A percentile compares a stretch with the other conserved stretches of the same genome.
Evolutionary conservation across 2,329 filamentous ascomycete genomes (phyloP).

Genomic region (Dryadomyces quercivorus): DNA sequence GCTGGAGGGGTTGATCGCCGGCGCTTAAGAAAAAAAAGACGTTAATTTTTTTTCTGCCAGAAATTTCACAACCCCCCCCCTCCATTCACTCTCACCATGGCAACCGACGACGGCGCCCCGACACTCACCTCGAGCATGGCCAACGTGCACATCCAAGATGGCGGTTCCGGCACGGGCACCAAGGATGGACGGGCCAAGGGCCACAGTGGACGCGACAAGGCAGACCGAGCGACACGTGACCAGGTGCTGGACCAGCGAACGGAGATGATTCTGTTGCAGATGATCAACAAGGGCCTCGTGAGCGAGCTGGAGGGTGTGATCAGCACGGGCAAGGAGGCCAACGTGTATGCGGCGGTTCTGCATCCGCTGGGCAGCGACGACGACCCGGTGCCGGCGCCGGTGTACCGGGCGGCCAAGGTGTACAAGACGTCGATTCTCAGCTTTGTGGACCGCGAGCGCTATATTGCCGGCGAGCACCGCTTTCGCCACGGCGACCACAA

Average conservation of each 20-base stretch:
- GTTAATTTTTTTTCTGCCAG: constrained; percentile 1
- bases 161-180: constrained; percentile 7
- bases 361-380: constrained; percentile 35
- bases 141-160: constrained; percentile 10
- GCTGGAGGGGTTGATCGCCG: neutral
- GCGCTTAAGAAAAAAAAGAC: neutral
- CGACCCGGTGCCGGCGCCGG: constrained; percentile 22
- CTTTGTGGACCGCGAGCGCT: constrained; percentile 95
- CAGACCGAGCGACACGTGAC: constrained; percentile 85
- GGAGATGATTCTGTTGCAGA: constrained; percentile 87
- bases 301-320: constrained; percentile 90
- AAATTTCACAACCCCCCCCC: neutral
- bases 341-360: constrained; percentile 84
- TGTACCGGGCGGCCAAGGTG: constrained; percentile 87
- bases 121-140: constrained; percentile 4
- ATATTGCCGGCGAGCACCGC: constrained; percentile 86
- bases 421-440: constrained; percentile 98
- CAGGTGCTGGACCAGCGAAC: constrained; percentile 91
- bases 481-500: constrained; percentile 90
- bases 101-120: constrained; percentile 5
- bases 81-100: constrained; percentile 1
- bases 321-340: constrained; percentile 95
- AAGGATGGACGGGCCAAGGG: constrained; percentile 5
- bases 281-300: constrained; percentile 85
- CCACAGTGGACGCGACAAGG: constrained; percentile 48